Conservation (phyloP, 1,284 basidiomycete genomes). For the Cystobasidium sp. region DNA sequence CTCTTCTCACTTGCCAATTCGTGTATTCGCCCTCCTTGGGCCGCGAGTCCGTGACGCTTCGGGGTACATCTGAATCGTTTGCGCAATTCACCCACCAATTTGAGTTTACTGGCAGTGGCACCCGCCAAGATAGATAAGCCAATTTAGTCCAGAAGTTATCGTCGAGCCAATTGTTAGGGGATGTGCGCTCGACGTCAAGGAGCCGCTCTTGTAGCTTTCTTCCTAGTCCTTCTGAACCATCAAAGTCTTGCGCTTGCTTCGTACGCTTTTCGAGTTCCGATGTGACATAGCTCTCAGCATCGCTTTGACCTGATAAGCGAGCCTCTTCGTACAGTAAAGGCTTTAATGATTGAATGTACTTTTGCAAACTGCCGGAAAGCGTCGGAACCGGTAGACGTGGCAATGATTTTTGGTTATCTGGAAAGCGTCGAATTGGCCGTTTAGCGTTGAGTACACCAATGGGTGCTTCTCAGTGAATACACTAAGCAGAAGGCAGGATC, state of each 20-base stretch:
- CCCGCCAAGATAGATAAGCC: slow-evolving; percentile 87
- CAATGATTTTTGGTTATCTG: slow-evolving; percentile 50
- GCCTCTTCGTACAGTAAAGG: slow-evolving; percentile 81
- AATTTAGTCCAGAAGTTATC: slow-evolving; percentile 92
- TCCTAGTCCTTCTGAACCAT: slow-evolving; percentile 68
- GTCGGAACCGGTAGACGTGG: slow-evolving; percentile 85
- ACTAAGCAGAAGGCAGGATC: not conserved
- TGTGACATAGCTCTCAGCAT: slow-evolving; percentile 63
- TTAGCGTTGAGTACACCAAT: too few species aligned
- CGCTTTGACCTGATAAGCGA: slow-evolving; percentile 25
- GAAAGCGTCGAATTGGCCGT: not conserved
- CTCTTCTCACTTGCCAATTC: slow-evolving; percentile 82
- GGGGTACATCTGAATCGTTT: slow-evolving; percentile 61
- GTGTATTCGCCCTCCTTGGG: slow-evolving; percentile 61
- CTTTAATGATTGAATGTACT: slow-evolving; percentile 77
- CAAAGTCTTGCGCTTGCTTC: slow-evolving; percentile 74
- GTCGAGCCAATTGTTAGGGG: slow-evolving; percentile 91
- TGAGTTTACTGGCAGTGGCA: slow-evolving; percentile 85
- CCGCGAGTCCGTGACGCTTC: slow-evolving; percentile 47
- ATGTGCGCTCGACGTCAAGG: slow-evolving; percentile 81
- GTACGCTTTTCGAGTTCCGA: slow-evolving; percentile 67
- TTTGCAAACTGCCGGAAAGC: slow-evolving; percentile 74
- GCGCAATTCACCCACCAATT: slow-evolving; percentile 96
- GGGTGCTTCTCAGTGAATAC: too few species aligned
- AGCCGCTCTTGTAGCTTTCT: slow-evolving; percentile 76